Evolutionary conservation across 169 alveolate genomes (phyloP).

Genomic region (Cryptosporidium andersoni): DNA sequence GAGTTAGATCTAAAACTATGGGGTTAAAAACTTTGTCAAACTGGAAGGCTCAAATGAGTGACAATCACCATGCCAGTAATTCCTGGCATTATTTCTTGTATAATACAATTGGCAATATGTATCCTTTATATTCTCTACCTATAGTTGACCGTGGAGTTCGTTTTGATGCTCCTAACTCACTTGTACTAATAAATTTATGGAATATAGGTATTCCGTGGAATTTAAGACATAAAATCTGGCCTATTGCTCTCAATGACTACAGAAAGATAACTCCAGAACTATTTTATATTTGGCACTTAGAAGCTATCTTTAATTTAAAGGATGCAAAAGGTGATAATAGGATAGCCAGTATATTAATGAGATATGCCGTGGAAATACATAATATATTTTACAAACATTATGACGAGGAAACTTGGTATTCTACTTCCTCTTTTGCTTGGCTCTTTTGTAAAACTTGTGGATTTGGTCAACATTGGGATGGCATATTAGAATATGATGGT

Average conservation of each 20-base stretch:
- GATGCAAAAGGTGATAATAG: neutral
- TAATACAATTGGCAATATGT: slow-evolving; percentile 10
- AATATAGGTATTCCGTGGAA: slow-evolving; percentile 34
- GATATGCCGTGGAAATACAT: slow-evolving; percentile 62
- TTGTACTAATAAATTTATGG: slow-evolving; percentile 31
- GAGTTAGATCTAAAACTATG: slow-evolving; percentile 1
- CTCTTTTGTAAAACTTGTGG: slow-evolving; percentile 40
- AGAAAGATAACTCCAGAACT: slow-evolving; percentile 39
- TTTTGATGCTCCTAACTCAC: slow-evolving; percentile 69
- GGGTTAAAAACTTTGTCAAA: slow-evolving; percentile 15
- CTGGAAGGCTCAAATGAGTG: slow-evolving; percentile 28
- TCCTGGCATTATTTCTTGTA: slow-evolving; percentile 35
- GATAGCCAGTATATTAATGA: neutral
- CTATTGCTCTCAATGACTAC: slow-evolving; percentile 35
- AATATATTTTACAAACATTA: slow-evolving; percentile 21
- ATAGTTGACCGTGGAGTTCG: slow-evolving; percentile 57
- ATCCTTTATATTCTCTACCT: slow-evolving; percentile 28
- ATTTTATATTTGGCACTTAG: slow-evolving; percentile 39
- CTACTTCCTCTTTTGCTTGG: slow-evolving; percentile 29
- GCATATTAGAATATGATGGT: neutral
- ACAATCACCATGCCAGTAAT: slow-evolving; percentile 13
- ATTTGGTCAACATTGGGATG: slow-evolving; percentile 36
- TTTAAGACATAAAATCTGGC: slow-evolving; percentile 53
- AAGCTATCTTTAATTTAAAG: slow-evolving; percentile 5
- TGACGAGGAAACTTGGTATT: slow-evolving; percentile 5